A percentile compares a stretch with the other conserved stretches of the same genome.
Conservation (phyloP, 2,329 filamentous ascomycete species). For the Cercospora zeae-maydis region DNA sequence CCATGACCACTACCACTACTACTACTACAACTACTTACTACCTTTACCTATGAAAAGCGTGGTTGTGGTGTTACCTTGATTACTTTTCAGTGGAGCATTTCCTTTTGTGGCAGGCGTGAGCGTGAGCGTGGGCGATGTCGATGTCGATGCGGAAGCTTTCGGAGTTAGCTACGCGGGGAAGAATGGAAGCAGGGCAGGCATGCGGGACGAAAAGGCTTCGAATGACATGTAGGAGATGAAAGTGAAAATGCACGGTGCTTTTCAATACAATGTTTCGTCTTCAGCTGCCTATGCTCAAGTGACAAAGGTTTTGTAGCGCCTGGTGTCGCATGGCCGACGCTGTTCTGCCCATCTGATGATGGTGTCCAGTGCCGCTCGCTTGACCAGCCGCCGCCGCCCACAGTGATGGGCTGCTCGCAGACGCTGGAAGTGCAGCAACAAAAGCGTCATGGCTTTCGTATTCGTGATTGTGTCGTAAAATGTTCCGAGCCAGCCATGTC, state of each 20-base stretch:
- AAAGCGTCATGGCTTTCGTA: background rate
- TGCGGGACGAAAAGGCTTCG: background rate
- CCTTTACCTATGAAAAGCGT: too few species aligned
- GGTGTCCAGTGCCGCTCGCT: background rate
- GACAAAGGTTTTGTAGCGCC: background rate
- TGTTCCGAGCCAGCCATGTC: background rate
- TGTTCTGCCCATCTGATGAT: background rate
- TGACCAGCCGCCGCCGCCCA: slow-evolving; percentile 1
- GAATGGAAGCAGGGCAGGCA: background rate
- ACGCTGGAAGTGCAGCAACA: slow-evolving; percentile 5
- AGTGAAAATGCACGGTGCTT: background rate
- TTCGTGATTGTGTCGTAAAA: background rate
- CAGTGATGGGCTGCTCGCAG: slow-evolving; percentile 2
- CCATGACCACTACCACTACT: too few species aligned
- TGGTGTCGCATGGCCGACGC: background rate
- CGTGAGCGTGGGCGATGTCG: background rate
- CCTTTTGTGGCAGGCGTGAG: background rate
- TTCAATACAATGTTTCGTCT: background rate
- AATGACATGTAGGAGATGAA: background rate
- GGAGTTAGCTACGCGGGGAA: background rate
- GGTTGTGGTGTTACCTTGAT: too few species aligned
- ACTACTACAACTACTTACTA: too few species aligned
- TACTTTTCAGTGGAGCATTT: too few species aligned
- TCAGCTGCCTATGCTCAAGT: background rate
- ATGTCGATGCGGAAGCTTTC: background rate